Percentiles rank a stretch among this genome's conserved stretches.
phyloP scores from a whole-genome alignment of 768 basidiomycete species.

The Udeniomyces megalosporus region DNA sequence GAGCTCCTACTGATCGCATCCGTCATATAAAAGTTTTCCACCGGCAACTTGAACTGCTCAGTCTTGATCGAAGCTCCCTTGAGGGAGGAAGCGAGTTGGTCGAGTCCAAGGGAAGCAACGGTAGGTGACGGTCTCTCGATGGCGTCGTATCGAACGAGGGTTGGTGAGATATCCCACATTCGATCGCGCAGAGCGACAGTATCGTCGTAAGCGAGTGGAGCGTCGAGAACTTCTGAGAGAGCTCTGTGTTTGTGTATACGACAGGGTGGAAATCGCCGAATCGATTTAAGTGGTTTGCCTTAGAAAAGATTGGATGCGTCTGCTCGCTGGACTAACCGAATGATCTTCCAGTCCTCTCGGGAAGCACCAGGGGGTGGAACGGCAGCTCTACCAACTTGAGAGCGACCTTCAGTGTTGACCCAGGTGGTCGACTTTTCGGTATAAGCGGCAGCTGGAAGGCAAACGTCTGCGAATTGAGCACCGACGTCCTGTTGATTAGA shows the following conservation, averaged over 20 bases:
- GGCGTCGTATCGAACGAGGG: constrained; percentile 67
- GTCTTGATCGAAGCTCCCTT: constrained; percentile 33
- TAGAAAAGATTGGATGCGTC: background rate
- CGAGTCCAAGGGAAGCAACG: constrained; percentile 55
- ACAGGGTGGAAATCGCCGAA: background rate
- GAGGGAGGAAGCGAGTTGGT: constrained; percentile 40
- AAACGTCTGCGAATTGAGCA: constrained; percentile 92
- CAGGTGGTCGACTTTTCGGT: constrained; percentile 83
- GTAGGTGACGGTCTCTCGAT: constrained; percentile 61
- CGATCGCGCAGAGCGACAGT: constrained; percentile 67
- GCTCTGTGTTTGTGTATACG: constrained; percentile 35
- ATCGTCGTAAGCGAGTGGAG: constrained; percentile 76
- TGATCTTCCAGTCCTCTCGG: constrained; percentile 93
- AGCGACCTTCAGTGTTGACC: constrained; percentile 92
- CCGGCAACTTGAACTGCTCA: constrained; percentile 54
- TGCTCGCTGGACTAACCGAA: constrained; percentile 43
- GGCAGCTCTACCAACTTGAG: constrained; percentile 77
- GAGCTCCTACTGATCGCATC: constrained; percentile 5
- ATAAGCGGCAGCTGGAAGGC: constrained; percentile 80
- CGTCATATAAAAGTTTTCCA: constrained; percentile 88
- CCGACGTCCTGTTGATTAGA: constrained; percentile 72
- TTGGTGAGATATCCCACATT: constrained; percentile 91
- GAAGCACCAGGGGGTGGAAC: constrained; percentile 89
- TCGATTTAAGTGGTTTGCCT: background rate
- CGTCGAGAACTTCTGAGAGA: constrained; percentile 68